Evolutionary conservation across 2,329 filamentous ascomycete species (phyloP).

Genomic region (Cladophialophora bantiana): DNA sequence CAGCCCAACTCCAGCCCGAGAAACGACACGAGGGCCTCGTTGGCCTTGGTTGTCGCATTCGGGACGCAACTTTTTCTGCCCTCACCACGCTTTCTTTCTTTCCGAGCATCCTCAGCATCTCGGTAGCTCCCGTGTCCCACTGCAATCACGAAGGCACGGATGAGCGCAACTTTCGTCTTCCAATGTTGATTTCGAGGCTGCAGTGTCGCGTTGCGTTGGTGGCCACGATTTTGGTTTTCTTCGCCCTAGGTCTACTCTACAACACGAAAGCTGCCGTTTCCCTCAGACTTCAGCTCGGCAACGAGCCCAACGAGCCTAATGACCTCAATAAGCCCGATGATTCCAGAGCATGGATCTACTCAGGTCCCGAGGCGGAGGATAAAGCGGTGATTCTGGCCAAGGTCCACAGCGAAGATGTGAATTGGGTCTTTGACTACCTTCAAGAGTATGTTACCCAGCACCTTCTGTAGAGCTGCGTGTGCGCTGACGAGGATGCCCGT

Average conservation of each 20-base stretch:
- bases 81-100: background rate
- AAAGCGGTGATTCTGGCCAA: slow-evolving; percentile 56
- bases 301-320: background rate
- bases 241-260: background rate
- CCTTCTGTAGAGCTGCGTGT: background rate
- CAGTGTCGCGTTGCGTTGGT: slow-evolving; percentile 9
- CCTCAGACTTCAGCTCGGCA: background rate
- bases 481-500: background rate
- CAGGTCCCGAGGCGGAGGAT: slow-evolving; percentile 38
- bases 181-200: slow-evolving; percentile 10
- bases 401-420: slow-evolving; percentile 51
- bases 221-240: background rate
- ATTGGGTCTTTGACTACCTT: slow-evolving; percentile 54
- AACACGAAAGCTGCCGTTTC: background rate
- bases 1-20: background rate
- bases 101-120: background rate
- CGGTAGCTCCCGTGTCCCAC: background rate
- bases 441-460: slow-evolving; percentile 48
- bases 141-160: background rate
- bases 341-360: slow-evolving; percentile 14
- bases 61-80: background rate
- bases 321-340: background rate
- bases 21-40: background rate
- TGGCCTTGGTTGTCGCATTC: background rate
- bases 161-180: background rate